Conservation (phyloP, 2,329 filamentous ascomycete genomes). For the Aureobasidium sp. region DNA sequence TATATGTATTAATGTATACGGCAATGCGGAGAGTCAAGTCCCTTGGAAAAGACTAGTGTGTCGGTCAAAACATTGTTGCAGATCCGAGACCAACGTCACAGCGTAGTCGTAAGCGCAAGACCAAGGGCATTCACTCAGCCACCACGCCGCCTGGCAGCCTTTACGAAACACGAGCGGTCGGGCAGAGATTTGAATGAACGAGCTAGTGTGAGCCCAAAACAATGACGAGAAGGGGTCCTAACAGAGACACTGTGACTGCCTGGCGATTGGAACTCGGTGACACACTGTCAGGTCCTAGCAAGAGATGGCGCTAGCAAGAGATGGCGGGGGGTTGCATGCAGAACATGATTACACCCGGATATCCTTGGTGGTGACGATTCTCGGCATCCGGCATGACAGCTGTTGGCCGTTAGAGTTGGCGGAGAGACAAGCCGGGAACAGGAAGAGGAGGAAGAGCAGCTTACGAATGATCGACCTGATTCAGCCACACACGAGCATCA, state of each 20-base stretch:
- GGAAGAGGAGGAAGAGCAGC: neutral
- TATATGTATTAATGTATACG: constrained; percentile 9
- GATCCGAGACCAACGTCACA: constrained; percentile 7
- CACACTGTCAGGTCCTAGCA: neutral
- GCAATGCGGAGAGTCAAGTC: constrained; percentile 2
- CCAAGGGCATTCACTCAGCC: neutral
- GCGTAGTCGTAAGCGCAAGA: constrained; percentile 4
- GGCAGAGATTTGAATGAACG: neutral
- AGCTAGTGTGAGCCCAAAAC: constrained; percentile 10
- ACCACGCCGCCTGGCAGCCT: neutral
- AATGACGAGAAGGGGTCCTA: neutral
- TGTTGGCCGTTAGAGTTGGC: neutral
- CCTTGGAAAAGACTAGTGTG: neutral
- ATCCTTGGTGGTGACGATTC: neutral
- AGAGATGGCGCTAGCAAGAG: neutral
- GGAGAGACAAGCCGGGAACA: neutral
- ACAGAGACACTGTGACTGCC: neutral
- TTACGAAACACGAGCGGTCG: constrained; percentile 5
- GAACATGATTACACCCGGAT: no score
- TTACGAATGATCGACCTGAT: constrained; percentile 2
- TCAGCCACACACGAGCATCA: constrained; percentile 1
- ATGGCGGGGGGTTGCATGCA: neutral
- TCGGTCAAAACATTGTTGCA: constrained; percentile 9
- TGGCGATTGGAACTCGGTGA: neutral
- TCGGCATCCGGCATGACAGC: neutral